Evolutionary conservation across 1,139 yeast genomes (phyloP).

Genomic region (Yamadazyma buinensis): DNA sequence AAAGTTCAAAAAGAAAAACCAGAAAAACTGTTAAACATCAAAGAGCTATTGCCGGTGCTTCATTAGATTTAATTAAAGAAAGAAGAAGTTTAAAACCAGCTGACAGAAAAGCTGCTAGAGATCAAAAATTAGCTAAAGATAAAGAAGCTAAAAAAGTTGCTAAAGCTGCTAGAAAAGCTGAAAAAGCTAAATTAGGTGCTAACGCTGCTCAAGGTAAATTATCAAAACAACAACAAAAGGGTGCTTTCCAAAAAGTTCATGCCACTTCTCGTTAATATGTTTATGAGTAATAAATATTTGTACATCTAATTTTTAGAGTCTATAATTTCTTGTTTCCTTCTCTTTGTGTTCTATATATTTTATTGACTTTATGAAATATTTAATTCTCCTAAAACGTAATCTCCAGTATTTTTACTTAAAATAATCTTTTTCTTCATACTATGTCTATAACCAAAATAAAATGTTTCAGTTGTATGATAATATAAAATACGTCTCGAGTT

Average conservation of each 20-base stretch:
- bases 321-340: background rate
- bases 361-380: no score
- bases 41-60: conserved; percentile 99
- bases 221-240: conserved; percentile 86
- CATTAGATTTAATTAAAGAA: conserved; percentile 96
- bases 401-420: conserved; percentile 22
- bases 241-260: conserved; percentile 94
- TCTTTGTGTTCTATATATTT: no score
- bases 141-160: conserved; percentile 95
- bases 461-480: conserved; percentile 44
- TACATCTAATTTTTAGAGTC: no score
- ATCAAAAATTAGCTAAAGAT: conserved; percentile 82
- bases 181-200: conserved; percentile 83
- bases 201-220: conserved; percentile 60
- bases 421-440: conserved; percentile 19
- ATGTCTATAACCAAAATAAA: conserved; percentile 35
- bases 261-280: conserved; percentile 86
- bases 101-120: conserved; percentile 97
- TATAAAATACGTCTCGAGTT: conserved; percentile 22
- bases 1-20: conserved; percentile 93
- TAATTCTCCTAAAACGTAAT: conserved; percentile 36
- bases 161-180: conserved; percentile 94
- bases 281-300: conserved; percentile 14
- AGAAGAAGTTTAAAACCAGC: conserved; percentile 96
- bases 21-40: conserved; percentile 98